Percentiles rank a stretch among this genome's conserved stretches.
Evolutionary conservation across 495 filamentous ascomycete species (phyloP).

Genomic region (Pyronema omphalodes): DNA sequence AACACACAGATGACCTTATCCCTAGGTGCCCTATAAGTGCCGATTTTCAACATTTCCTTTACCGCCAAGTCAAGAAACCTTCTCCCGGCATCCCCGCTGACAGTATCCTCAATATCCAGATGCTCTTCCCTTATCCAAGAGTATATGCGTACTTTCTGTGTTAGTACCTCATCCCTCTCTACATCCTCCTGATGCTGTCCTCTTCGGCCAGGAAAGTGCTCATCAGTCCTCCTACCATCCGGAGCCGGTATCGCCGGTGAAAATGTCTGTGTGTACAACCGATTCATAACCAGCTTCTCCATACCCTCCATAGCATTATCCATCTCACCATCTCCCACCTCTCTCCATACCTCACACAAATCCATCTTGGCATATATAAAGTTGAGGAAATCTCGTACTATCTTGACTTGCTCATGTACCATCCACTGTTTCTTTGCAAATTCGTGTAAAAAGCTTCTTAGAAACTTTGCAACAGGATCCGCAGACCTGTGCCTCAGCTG

Average conservation of each 20-base stretch:
- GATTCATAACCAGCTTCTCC: constrained; percentile 99
- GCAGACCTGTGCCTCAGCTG: constrained; percentile 89
- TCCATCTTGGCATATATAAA: constrained; percentile 99
- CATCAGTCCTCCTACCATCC: constrained; percentile 50
- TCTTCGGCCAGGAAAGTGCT: constrained; percentile 51
- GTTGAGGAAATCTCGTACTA: constrained; percentile 88
- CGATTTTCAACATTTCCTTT: constrained; percentile 85
- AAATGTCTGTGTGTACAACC: constrained; percentile 89
- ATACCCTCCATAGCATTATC: constrained; percentile 97
- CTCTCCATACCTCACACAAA: constrained; percentile 92
- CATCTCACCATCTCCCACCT: constrained; percentile 90
- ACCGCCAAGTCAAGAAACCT: constrained; percentile 79
- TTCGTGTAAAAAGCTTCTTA: constrained; percentile 82
- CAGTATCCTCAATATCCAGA: constrained; percentile 58
- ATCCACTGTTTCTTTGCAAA: constrained; percentile 99
- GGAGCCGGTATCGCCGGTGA: constrained; percentile 62
- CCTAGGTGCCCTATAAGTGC: constrained; percentile 80
- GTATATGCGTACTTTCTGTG: constrained; percentile 93
- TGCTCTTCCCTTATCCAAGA: constrained; percentile 88
- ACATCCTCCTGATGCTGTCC: constrained; percentile 98
- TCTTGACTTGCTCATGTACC: constrained; percentile 98
- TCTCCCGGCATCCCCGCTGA: constrained; percentile 63
- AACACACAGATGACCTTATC: constrained; percentile 98
- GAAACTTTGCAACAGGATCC: constrained; percentile 86
- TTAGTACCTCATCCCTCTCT: constrained; percentile 81